Percentiles rank a stretch among this genome's conserved stretches.
These are phyloP conservation scores for Hylodesmum podocarpum DNA, from an alignment of 306 rosid genomes.

Conservation along the genomic window DNA sequence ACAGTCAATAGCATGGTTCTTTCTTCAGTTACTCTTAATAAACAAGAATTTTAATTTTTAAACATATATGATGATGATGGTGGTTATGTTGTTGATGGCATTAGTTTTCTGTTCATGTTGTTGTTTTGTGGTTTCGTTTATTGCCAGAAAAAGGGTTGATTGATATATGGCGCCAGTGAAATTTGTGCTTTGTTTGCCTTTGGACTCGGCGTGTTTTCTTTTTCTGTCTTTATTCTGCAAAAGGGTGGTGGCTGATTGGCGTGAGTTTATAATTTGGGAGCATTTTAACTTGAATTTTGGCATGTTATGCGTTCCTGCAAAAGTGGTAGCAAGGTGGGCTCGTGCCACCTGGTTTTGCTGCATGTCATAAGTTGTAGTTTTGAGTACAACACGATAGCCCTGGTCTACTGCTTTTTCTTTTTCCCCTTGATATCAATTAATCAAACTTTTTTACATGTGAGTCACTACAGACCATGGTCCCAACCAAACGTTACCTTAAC, in stretches of 20 bases:
- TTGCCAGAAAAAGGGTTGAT: slow-evolving; percentile 38
- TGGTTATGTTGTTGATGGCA: background rate
- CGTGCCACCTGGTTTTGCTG: slow-evolving; percentile 55
- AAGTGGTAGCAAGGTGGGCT: slow-evolving; percentile 53
- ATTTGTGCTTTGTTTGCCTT: slow-evolving; percentile 45
- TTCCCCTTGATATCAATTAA: slow-evolving; percentile 43
- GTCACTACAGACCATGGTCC: slow-evolving; percentile 47
- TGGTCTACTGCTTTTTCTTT: slow-evolving; percentile 40
- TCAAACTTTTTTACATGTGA: slow-evolving; percentile 57
- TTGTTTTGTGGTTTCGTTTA: background rate
- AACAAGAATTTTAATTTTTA: slow-evolving; percentile 38
- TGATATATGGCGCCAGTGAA: slow-evolving; percentile 27
- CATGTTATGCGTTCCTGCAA: slow-evolving; percentile 45
- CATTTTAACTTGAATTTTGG: slow-evolving; percentile 47
- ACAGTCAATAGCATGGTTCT: slow-evolving; percentile 50
- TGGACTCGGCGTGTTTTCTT: slow-evolving; percentile 36
- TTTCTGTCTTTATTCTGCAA: slow-evolving; percentile 45
- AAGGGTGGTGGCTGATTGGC: slow-evolving; percentile 46
- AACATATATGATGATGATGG: slow-evolving; percentile 17
- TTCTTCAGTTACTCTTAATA: slow-evolving; percentile 51
- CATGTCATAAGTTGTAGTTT: slow-evolving; percentile 48
- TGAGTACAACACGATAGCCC: slow-evolving; percentile 41
- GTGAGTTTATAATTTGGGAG: slow-evolving; percentile 35
- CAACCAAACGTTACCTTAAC: slow-evolving; percentile 38
- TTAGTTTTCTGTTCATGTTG: slow-evolving; percentile 8